phyloP scores from a whole-genome alignment of 2,329 filamentous ascomycete genomes.

The Cercospora nicotianae region DNA sequence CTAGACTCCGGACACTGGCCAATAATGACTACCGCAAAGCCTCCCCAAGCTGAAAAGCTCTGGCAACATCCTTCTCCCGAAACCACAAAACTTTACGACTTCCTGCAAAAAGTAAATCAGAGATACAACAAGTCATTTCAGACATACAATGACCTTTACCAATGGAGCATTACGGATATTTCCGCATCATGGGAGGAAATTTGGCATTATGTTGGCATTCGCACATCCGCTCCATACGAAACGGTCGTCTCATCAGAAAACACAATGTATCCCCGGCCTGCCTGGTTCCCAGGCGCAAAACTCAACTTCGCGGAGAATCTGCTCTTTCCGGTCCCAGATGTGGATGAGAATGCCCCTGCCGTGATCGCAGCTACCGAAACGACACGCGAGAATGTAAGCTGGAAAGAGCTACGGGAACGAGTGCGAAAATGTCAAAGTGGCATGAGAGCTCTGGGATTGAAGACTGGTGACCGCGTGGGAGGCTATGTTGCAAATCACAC shows the following conservation, averaged over 20 bases:
- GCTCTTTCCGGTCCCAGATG: constrained; percentile 67
- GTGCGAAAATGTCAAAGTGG: constrained; percentile 73
- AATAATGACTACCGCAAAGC: constrained; percentile 7
- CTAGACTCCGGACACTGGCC: not conserved
- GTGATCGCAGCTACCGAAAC: constrained; percentile 81
- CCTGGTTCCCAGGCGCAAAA: constrained; percentile 76
- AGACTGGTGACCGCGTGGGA: constrained; percentile 61
- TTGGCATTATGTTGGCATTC: constrained; percentile 80
- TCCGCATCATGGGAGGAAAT: constrained; percentile 79
- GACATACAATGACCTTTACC: constrained; percentile 73
- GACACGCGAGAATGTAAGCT: constrained; percentile 64
- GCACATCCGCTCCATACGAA: constrained; percentile 61
- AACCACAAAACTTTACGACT: constrained; percentile 48
- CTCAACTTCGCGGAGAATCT: constrained; percentile 97
- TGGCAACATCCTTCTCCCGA: constrained; percentile 45
- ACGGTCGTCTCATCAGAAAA: constrained; percentile 68
- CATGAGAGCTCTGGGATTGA: constrained; percentile 66
- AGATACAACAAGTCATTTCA: constrained; percentile 64
- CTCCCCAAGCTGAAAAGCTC: constrained; percentile 27
- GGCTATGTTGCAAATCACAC: constrained; percentile 87
- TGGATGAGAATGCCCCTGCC: constrained; percentile 63
- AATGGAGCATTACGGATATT: constrained; percentile 79
- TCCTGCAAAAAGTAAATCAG: constrained; percentile 62
- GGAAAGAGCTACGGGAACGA: constrained; percentile 75
- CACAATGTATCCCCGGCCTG: constrained; percentile 80